Percentiles rank a stretch among this genome's conserved stretches.
phyloP scores from a whole-genome alignment of 805 yeast genomes.

The Brettanomyces custersianus region DNA sequence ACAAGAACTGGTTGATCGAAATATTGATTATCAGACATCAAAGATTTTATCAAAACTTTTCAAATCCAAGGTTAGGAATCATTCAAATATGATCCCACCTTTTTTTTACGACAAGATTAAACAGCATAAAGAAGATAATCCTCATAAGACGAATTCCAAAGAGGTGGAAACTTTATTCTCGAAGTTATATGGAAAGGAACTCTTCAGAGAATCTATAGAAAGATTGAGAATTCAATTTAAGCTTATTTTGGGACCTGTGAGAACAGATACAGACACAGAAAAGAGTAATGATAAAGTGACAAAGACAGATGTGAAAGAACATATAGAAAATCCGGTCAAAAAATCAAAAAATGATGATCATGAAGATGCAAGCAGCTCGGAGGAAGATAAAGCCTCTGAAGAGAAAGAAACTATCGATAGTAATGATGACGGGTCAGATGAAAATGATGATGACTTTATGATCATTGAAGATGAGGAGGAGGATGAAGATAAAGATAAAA shows the following conservation, averaged over 20 bases:
- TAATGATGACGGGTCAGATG: constrained; percentile 23
- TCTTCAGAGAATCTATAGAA: constrained; percentile 24
- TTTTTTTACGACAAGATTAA: constrained; percentile 23
- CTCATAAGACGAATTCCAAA: constrained; percentile 32
- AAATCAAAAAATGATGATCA: neutral
- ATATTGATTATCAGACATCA: constrained; percentile 14
- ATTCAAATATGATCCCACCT: constrained; percentile 22
- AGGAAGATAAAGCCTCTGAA: constrained; percentile 1
- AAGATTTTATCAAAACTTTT: constrained; percentile 9
- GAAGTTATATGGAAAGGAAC: constrained; percentile 35
- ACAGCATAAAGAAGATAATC: constrained; percentile 24
- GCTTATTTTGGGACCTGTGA: constrained; percentile 21
- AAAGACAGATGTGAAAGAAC: constrained; percentile 7
- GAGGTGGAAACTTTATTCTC: constrained; percentile 39
- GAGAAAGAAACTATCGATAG: constrained; percentile 15
- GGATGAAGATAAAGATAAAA: constrained; percentile 4
- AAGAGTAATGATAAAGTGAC: constrained; percentile 8
- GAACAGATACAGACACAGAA: constrained; percentile 7
- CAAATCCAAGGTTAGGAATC: constrained; percentile 9
- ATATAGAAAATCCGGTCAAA: constrained; percentile 9
- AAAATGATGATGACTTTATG: constrained; percentile 34
- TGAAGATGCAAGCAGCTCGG: neutral
- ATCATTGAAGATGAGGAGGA: constrained; percentile 25
- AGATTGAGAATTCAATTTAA: constrained; percentile 19
- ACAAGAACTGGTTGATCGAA: constrained; percentile 1